Evolutionary conservation across 768 basidiomycete species (phyloP).

Genomic region (Daedaleopsis sinensis): DNA sequence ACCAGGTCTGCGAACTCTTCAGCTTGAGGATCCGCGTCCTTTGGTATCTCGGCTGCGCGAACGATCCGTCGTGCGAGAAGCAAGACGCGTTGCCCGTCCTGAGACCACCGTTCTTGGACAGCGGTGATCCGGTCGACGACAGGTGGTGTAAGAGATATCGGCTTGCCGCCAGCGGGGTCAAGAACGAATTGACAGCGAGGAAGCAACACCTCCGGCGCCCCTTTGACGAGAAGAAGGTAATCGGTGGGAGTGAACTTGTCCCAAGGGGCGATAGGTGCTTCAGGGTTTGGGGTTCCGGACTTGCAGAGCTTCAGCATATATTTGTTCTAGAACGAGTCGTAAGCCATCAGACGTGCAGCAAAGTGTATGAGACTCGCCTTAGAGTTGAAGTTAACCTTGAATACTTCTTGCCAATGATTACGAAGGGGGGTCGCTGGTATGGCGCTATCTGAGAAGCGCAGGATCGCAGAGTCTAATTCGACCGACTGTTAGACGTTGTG

Average conservation of each 20-base stretch:
- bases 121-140: constrained; percentile 35
- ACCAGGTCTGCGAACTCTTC: constrained; percentile 47
- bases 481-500: neutral
- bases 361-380: constrained; percentile 33
- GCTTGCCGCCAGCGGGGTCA: constrained; percentile 38
- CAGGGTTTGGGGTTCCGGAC: constrained; percentile 12
- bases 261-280: constrained; percentile 31
- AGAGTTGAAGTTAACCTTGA: constrained; percentile 36
- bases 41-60: constrained; percentile 33
- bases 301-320: constrained; percentile 52
- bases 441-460: constrained; percentile 46
- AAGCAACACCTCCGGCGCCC: constrained; percentile 56
- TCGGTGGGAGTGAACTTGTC: constrained; percentile 31
- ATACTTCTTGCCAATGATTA: constrained; percentile 21
- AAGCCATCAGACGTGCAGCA: neutral
- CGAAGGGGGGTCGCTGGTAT: constrained; percentile 8
- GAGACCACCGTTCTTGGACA: constrained; percentile 49
- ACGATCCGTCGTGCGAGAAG: constrained; percentile 52
- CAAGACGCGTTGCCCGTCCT: constrained; percentile 57
- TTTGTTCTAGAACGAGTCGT: constrained; percentile 45
- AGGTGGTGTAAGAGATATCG: constrained; percentile 31
- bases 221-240: constrained; percentile 45
- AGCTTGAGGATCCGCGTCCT: constrained; percentile 29
- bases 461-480: constrained; percentile 50
- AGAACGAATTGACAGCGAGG: constrained; percentile 44